Evolutionary conservation across 163 green algal species (phyloP), one percentile per base, ranked within the genome.

Genomic region (Coccomyxa subellipsoidea): DNA sequence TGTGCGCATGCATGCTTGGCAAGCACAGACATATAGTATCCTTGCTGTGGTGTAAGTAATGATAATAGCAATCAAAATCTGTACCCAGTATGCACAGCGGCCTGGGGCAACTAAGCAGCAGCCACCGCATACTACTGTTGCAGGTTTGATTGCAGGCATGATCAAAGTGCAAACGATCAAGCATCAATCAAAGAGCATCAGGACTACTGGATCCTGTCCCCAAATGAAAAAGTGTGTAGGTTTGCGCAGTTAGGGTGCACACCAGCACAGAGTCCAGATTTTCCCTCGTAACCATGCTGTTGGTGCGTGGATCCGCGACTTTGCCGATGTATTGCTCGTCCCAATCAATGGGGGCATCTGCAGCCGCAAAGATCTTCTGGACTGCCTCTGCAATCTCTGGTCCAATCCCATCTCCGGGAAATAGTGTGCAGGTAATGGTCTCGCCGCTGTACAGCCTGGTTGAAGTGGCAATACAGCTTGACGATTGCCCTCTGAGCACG

Each of bases 251-350:
- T 32, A 40, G 32, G 75, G 25, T 37, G 31, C 93, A 59, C 83
- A 96, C 92, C 91, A 97, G 87, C 69, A 99, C 94, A 2, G 93
- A 97, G 88, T 99, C 96, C 75, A 99, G 87, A 88, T 97, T 98
- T 79, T 96, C 94, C 12, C 92, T 88, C 21, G 91, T 95, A 38
- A 98, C 90, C 84, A 97, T 95, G 79, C 85, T 93, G 90, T 98
- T 98, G 32, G 96, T 98, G 38, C 93, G 88, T 27, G 93, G 91
- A 85, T 98, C 95, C 7, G 97, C 92, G 10, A 88, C 88, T 36
- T 93, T 95, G 75, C 90, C 90, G 29, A 98, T 93, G 47, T 92
- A 76, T 84, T 98, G 95, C 89, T 95, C 94, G 76, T 98, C 96
- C 96, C 96, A 99, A 15, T 89, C 80, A 32, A 98, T 93, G 0